Evolutionary conservation across 805 yeast genomes (phyloP), one percentile per base, ranked within the genome.

Genomic region (Nakazawaea sp.): DNA sequence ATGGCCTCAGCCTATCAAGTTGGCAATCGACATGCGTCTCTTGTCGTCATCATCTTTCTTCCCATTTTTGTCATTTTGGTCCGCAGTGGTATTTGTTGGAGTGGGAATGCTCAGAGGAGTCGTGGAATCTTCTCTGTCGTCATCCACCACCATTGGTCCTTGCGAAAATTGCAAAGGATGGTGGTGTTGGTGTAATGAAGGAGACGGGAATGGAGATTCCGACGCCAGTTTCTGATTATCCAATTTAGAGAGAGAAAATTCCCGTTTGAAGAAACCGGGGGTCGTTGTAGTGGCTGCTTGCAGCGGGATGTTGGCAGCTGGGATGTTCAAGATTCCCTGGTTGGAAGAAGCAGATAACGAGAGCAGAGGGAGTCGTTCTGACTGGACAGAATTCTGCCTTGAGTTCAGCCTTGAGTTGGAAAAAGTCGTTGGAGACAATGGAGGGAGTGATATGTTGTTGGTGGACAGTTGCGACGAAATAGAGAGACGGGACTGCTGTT

Each of bases 181-280:
- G 12, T 25, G 27, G 10, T 23, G 13, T 25, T 35, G 39, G 24
- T 35, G 32, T 18, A 33, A 32, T 23, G 36, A 32, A 11, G 32
- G 27, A 13, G 41, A 27, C 27, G 36, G 36, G 18, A 13, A 37
- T 2, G 36, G 32, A 10, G 36, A 27, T 31, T 28, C 36, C n/a
- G 27, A 7, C 28, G 17, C 18, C 32, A n/a, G n/a, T 15, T 36
- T 23, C 13, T 13, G 7, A 20, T 31, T 26, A 13, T 32, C 35
- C 17, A 32, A 20, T 30, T 36, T 36, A 27, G 32, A 26, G 20
- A 43, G 41, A 13, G 46, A 38, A 18, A 43, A 43, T 35, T 43
- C 46, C 32, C 42, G 34, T 30, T 43, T 43, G 42, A 43, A 43
- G 9, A 43, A 30, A 27, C 18, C 33, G 18, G 32, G 24, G 6